A percentile compares a stretch with the other conserved stretches of the same genome.
These are phyloP conservation scores for Beauveria sp. DNA, from an alignment of 2,329 filamentous ascomycete genomes.

Conservation along the genomic window DNA sequence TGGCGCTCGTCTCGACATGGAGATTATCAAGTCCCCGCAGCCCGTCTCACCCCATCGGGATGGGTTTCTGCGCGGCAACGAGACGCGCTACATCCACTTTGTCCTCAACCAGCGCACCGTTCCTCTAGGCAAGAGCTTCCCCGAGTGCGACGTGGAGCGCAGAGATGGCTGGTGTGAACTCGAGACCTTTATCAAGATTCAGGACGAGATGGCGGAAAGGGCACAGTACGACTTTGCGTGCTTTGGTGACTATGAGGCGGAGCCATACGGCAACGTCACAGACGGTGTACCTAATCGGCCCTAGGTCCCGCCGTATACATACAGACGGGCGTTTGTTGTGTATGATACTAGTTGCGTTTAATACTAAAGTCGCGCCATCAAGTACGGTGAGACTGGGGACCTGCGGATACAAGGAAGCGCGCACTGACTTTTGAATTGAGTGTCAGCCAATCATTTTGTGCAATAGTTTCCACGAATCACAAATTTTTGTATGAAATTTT, in stretches of 20 bases:
- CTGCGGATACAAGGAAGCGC: no score
- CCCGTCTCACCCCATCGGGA: conserved; percentile 50
- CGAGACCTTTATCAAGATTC: conserved; percentile 55
- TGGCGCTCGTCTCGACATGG: conserved; percentile 64
- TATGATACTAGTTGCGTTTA: not conserved
- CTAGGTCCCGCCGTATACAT: no score
- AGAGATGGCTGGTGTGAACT: conserved; percentile 75
- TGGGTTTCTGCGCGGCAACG: conserved; percentile 41
- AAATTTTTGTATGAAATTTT: no score
- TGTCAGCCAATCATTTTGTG: no score
- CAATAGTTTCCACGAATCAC: no score
- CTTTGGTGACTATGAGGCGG: conserved; percentile 42
- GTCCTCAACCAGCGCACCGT: conserved; percentile 67
- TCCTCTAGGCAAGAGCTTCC: conserved; percentile 58
- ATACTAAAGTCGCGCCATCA: no score
- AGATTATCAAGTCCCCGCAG: conserved; percentile 60
- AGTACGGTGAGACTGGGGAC: no score
- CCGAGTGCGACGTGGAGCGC: conserved; percentile 52
- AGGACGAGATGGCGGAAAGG: conserved; percentile 48
- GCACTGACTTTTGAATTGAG: no score
- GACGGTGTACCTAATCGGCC: conserved; percentile 27
- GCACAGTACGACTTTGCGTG: conserved; percentile 61
- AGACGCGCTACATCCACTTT: conserved; percentile 67
- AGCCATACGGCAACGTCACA: conserved; percentile 31
- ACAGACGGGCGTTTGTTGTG: not conserved